These are phyloP conservation scores for Erigeron canadensis DNA, from an alignment of 129 eudicot species.

Conservation along the genomic window DNA sequence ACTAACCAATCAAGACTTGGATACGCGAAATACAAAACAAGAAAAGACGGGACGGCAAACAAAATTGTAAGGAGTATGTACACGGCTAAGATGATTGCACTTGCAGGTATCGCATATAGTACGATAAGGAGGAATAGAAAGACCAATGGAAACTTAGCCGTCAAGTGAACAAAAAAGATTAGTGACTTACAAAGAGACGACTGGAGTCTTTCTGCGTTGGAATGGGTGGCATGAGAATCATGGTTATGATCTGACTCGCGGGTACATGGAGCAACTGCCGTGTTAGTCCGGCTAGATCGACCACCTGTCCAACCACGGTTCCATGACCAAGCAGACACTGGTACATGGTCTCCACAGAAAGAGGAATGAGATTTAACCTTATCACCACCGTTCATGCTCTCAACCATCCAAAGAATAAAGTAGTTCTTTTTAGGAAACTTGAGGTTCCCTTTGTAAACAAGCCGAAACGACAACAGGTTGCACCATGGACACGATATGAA, in stretches of 20 bases:
- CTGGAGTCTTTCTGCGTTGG: constrained; percentile 42
- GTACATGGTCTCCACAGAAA: constrained; percentile 33
- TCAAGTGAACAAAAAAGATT: constrained; percentile 51
- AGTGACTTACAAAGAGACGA: constrained; percentile 49
- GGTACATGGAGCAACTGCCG: constrained; percentile 15
- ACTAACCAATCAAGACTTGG: constrained; percentile 67
- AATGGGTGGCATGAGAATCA: not conserved
- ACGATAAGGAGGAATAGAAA: constrained; percentile 55
- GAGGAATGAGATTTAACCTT: constrained; percentile 48
- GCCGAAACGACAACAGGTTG: constrained; percentile 48
- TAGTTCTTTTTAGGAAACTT: constrained; percentile 54
- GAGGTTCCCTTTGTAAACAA: constrained; percentile 51
- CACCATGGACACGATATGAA: constrained; percentile 68
- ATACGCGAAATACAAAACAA: constrained; percentile 58
- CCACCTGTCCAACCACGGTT: constrained; percentile 29
- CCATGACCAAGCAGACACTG: constrained; percentile 30
- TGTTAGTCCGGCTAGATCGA: constrained; percentile 13
- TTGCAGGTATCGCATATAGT: constrained; percentile 56
- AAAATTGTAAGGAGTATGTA: constrained; percentile 51
- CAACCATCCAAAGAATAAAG: constrained; percentile 68
- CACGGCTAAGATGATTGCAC: constrained; percentile 58
- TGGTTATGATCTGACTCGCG: constrained; percentile 28
- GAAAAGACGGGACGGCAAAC: constrained; percentile 65
- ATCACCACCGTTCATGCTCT: constrained; percentile 68
- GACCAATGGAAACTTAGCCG: constrained; percentile 57